Conservation (phyloP, 495 filamentous ascomycete species). For the Oidiodendron maius region DNA sequence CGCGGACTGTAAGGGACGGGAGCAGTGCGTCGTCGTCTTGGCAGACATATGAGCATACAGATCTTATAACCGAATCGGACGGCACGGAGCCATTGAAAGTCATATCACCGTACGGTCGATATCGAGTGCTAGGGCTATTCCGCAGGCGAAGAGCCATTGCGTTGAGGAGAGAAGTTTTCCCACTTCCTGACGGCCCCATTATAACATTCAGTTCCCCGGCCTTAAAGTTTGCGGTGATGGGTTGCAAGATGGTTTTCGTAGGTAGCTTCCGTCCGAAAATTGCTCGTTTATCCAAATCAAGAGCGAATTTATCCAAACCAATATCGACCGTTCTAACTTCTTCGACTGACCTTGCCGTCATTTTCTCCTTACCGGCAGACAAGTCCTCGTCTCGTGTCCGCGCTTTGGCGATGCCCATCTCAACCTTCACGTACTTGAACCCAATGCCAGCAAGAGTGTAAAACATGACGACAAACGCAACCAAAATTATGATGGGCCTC, state of each 20-base stretch:
- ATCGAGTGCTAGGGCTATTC: slow-evolving; percentile 46
- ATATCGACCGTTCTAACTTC: slow-evolving; percentile 54
- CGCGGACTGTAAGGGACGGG: slow-evolving; percentile 66
- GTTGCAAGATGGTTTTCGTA: slow-evolving; percentile 54
- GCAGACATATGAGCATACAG: slow-evolving; percentile 67
- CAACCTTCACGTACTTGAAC: slow-evolving; percentile 50
- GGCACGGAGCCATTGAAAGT: slow-evolving; percentile 61
- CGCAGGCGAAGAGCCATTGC: slow-evolving; percentile 59
- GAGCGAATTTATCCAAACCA: slow-evolving; percentile 50
- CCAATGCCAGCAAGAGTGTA: slow-evolving; percentile 48
- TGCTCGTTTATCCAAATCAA: slow-evolving; percentile 56
- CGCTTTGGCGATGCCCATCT: slow-evolving; percentile 54
- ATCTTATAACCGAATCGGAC: slow-evolving; percentile 57
- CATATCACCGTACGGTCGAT: slow-evolving; percentile 51
- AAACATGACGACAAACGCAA: slow-evolving; percentile 52
- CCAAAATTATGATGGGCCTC: slow-evolving; percentile 53
- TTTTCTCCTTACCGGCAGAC: slow-evolving; percentile 56
- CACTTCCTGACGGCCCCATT: slow-evolving; percentile 71
- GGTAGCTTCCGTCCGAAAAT: slow-evolving; percentile 35
- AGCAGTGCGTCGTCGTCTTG: slow-evolving; percentile 72
- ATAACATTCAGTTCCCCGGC: slow-evolving; percentile 64
- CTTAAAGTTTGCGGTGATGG: slow-evolving; percentile 55
- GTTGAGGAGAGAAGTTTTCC: slow-evolving; percentile 67
- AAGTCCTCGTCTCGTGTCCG: slow-evolving; percentile 47
- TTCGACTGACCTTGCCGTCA: slow-evolving; percentile 40